Percentiles rank a stretch among this genome's conserved stretches.
Evolutionary conservation across 1,139 yeast species (phyloP).

Genomic region (Blastobotrys persicus): DNA sequence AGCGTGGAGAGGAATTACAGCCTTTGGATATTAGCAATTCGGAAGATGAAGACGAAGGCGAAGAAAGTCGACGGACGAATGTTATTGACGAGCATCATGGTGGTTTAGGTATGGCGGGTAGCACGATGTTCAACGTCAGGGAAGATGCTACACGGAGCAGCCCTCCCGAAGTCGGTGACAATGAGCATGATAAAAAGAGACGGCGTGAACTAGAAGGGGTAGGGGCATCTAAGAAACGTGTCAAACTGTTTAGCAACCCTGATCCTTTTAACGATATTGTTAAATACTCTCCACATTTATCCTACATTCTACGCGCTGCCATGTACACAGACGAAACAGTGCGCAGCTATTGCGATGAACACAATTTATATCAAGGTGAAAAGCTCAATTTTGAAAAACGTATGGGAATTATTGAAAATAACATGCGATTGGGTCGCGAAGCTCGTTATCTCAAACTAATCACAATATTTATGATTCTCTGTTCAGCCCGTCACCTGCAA

Average conservation of each 20-base stretch:
- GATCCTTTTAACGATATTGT: constrained; percentile 1
- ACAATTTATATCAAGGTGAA: neutral
- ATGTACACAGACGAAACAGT: constrained; percentile 5
- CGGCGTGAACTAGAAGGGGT: constrained; percentile 1
- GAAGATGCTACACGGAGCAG: no score
- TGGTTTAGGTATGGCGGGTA: no score
- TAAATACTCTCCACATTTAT: neutral
- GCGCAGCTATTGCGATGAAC: constrained; percentile 1
- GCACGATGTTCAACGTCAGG: no score
- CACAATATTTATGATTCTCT: neutral
- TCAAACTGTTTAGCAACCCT: neutral
- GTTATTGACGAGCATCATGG: neutral
- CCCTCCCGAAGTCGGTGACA: neutral
- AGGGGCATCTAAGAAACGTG: neutral
- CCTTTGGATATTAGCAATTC: constrained; percentile 2
- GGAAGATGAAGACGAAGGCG: neutral
- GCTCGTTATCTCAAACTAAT: neutral
- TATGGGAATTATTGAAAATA: neutral
- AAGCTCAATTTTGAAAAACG: constrained; percentile 3
- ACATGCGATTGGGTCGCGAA: neutral
- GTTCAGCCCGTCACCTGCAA: constrained; percentile 6
- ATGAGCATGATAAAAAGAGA: neutral
- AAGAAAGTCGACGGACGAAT: neutral
- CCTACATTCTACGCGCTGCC: neutral
- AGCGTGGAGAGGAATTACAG: neutral